Percentiles rank a stretch among this genome's conserved stretches.
Conservation (phyloP, 805 yeast species). For the Maudiozyma turicensis region DNA sequence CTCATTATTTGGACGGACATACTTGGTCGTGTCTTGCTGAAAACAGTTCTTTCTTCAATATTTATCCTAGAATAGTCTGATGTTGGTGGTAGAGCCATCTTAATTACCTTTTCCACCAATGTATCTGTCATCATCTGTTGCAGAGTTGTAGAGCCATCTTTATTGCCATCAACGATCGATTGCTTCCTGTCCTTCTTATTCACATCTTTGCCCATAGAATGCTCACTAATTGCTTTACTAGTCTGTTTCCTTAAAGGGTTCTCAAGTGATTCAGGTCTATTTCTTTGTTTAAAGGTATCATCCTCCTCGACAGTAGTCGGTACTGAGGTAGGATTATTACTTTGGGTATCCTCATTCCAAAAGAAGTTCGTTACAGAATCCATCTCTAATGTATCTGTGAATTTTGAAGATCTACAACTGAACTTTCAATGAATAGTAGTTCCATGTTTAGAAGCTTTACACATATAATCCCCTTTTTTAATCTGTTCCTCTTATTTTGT, state of each 20-base stretch:
- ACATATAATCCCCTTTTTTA: too few relatives aligned
- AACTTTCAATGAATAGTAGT: too few relatives aligned
- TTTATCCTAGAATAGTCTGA: constrained; percentile 37
- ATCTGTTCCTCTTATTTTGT: too few relatives aligned
- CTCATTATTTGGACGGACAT: constrained; percentile 63
- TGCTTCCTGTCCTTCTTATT: background rate
- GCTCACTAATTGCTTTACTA: background rate
- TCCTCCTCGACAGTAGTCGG: background rate
- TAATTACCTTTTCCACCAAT: constrained; percentile 57
- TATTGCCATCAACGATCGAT: background rate
- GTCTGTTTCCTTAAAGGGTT: background rate
- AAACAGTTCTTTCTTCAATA: constrained; percentile 44
- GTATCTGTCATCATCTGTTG: constrained; percentile 49
- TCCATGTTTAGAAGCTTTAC: too few relatives aligned
- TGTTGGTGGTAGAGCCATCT: constrained; percentile 63
- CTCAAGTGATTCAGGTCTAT: background rate
- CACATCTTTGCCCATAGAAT: background rate
- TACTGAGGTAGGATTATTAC: background rate
- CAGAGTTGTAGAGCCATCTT: constrained; percentile 11
- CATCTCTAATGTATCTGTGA: constrained; percentile 1
- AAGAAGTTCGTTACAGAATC: constrained; percentile 11
- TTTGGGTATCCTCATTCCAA: constrained; percentile 3
- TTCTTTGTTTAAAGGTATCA: background rate
- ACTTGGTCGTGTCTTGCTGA: constrained; percentile 56
- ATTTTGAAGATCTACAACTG: too few relatives aligned